Base-by-base conservation (phyloP, 192 early-diverging fungal species). In the Chytriomyces confervae region DNA sequence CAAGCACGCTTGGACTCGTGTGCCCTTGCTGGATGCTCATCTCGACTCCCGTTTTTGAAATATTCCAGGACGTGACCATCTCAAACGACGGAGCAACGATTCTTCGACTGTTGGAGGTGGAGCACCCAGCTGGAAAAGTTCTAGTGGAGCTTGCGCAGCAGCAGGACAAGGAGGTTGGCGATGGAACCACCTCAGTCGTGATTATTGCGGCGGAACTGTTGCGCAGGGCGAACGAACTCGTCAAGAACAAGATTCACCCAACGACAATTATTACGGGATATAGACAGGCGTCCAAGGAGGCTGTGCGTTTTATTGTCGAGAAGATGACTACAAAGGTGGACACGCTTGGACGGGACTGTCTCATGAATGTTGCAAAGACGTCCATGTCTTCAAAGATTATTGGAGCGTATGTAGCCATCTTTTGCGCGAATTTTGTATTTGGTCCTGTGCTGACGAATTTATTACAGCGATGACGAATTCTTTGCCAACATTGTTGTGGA, bases 71-170 rank as follows among this genome's bases (percentile, higher is more conserved):
- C 82, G 97, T 99, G 64, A 98, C 97, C 20, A 98, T 99, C 76
- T 97, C 96, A 24, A 99, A 99, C 86, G 98, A 99, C 88, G 98
- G 98, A 44, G 98, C 98, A 6, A 99, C 98, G 48, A 99, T 99
- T 84, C 83, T 99, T 70, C 89, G 93, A 73, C 91, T 99, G 62
- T 89, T 99, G 27, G 98, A 99, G 82, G 97, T 99, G 6, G 96
- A 99, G 84, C 97, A 99, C 80, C 98, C 98, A 47, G 98, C 97
- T 18, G 98, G 92, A 65, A 94, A 92, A 79, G 94, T 99, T 36
- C 84, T 99, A 29, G 97, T 99, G 13, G 97, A 99, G 85, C 91
- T 99, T 44, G 96, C 98, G 49, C 95, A 99, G 83, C 98, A 98
- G 84, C 98, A 99, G 86, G 98, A 99, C 86, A 96, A 96, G 74